Evolutionary conservation across 1,139 yeast genomes (phyloP).

Genomic region (Tardiomyces blankii): DNA sequence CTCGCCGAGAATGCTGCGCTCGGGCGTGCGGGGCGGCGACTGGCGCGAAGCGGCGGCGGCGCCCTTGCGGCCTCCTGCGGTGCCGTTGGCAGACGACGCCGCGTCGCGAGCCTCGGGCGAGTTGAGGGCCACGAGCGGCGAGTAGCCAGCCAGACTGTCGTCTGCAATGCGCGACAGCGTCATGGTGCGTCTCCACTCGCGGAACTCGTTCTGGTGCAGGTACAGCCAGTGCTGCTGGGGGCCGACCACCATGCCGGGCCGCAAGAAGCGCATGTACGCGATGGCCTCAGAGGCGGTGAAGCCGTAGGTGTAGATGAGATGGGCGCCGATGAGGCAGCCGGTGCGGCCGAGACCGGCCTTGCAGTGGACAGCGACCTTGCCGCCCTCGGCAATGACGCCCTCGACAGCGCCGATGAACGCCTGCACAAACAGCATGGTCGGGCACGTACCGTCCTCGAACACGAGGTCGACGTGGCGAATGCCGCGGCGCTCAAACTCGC

Average conservation of each 20-base stretch:
- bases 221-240: slow-evolving; percentile 99
- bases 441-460: slow-evolving; percentile 97
- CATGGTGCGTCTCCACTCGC: slow-evolving; percentile 96
- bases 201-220: slow-evolving; percentile 86
- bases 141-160: slow-evolving; percentile 63
- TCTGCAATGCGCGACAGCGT: slow-evolving; percentile 63
- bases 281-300: slow-evolving; percentile 96
- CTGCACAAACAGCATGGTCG: slow-evolving; percentile 84
- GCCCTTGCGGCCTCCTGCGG: slow-evolving; percentile 5
- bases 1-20: slow-evolving; percentile 64
- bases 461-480: slow-evolving; percentile 90
- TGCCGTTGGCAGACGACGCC: not conserved
- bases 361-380: slow-evolving; percentile 95
- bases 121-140: slow-evolving; percentile 44
- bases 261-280: slow-evolving; percentile 87
- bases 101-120: slow-evolving; percentile 10
- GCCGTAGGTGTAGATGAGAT: slow-evolving; percentile 88
- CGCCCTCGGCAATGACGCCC: slow-evolving; percentile 70
- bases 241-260: slow-evolving; percentile 99
- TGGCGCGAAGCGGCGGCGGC: slow-evolving; percentile 22
- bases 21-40: slow-evolving; percentile 55
- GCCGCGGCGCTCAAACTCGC: slow-evolving; percentile 71
- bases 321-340: slow-evolving; percentile 96
- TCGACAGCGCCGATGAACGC: slow-evolving; percentile 93
- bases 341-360: slow-evolving; percentile 97